Evolutionary conservation across 176 grass and related monocot species (phyloP).

Genomic region (Triticum urartu): DNA sequence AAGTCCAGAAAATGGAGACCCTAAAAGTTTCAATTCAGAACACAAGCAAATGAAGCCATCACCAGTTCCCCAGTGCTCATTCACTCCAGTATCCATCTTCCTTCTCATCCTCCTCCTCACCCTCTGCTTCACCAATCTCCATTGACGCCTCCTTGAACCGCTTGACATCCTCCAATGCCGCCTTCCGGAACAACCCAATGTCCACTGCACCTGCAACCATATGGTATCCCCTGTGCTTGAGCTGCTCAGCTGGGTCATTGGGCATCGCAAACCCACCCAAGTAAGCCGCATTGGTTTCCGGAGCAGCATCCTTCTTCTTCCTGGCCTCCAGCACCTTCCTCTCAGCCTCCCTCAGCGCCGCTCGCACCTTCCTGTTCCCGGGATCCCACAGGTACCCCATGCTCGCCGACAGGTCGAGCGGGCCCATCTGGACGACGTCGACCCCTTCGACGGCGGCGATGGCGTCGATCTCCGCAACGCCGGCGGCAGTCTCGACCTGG

Average conservation of each 20-base stretch:
- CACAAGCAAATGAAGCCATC: constrained; percentile 11
- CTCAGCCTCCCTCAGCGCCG: constrained; percentile 64
- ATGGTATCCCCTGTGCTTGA: constrained; percentile 88
- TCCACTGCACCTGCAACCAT: constrained; percentile 85
- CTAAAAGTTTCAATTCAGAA: constrained; percentile 27
- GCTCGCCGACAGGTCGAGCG: constrained; percentile 84
- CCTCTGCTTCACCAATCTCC: constrained; percentile 65
- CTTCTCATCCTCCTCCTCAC: constrained; percentile 38
- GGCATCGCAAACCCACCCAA: constrained; percentile 86
- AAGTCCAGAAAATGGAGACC: background rate
- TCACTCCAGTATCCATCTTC: constrained; percentile 81
- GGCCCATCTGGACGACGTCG: constrained; percentile 84
- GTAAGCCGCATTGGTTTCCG: constrained; percentile 38
- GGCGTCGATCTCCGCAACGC: constrained; percentile 64
- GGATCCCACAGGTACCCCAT: constrained; percentile 93
- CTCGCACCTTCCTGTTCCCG: constrained; percentile 84
- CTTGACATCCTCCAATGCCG: constrained; percentile 64
- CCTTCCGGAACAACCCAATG: constrained; percentile 64
- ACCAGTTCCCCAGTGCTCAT: constrained; percentile 27
- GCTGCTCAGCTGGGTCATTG: constrained; percentile 71
- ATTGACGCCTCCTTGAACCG: constrained; percentile 53
- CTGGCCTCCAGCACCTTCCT: constrained; percentile 58
- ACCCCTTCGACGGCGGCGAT: constrained; percentile 86
- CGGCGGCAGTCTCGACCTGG: constrained; percentile 69
- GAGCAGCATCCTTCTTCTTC: constrained; percentile 31